A percentile compares a stretch with the other conserved stretches of the same genome.
Evolutionary conservation across 371 early-diverging fungal species (phyloP).

Genomic region (Mucor lusitanicus): DNA sequence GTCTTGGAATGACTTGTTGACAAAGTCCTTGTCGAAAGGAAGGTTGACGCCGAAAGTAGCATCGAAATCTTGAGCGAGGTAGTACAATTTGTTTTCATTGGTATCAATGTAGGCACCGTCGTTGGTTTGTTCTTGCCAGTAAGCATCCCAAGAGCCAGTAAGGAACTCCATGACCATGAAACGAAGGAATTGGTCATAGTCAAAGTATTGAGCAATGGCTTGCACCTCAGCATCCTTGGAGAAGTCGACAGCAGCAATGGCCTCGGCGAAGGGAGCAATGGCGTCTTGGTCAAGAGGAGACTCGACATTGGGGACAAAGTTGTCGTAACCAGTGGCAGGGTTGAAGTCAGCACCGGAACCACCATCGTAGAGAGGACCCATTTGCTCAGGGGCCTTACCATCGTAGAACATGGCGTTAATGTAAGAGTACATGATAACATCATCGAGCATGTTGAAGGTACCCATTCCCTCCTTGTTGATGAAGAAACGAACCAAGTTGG

Average conservation of each 20-base stretch:
- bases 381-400: constrained; percentile 38
- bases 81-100: constrained; percentile 39
- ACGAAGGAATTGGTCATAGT: constrained; percentile 51
- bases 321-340: constrained; percentile 29
- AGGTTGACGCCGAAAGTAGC: constrained; percentile 63
- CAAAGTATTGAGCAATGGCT: constrained; percentile 39
- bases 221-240: constrained; percentile 40
- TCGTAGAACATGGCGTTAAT: constrained; percentile 52
- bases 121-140: constrained; percentile 60
- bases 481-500: constrained; percentile 54
- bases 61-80: constrained; percentile 58
- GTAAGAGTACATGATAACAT: constrained; percentile 51
- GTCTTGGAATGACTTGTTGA: constrained; percentile 37
- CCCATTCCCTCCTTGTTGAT: constrained; percentile 56
- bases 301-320: constrained; percentile 33
- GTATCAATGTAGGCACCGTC: constrained; percentile 59
- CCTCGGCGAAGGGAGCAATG: constrained; percentile 35
- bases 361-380: constrained; percentile 59
- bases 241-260: constrained; percentile 34
- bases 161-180: constrained; percentile 63
- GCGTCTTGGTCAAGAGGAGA: constrained; percentile 40
- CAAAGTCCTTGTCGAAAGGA: constrained; percentile 27
- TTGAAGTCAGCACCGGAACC: constrained; percentile 52
- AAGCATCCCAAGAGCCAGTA: constrained; percentile 60
- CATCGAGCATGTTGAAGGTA: constrained; percentile 59